Base-by-base conservation (phyloP, 2,329 filamentous ascomycete species). In the Colletotrichum musae region DNA sequence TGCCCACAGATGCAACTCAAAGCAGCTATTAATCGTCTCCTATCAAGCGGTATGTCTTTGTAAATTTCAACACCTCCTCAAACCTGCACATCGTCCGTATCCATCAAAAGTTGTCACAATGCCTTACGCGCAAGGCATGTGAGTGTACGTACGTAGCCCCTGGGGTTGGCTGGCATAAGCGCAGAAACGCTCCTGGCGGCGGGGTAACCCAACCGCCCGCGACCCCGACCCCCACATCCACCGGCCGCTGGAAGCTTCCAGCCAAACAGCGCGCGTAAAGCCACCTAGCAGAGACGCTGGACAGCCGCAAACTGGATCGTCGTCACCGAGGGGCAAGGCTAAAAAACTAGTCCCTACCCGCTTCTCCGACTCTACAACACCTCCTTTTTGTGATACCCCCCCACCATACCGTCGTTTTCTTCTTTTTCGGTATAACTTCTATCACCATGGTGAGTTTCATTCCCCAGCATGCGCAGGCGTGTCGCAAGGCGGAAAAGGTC, bases 1-100 rank as follows among this genome's bases (percentile, higher is more conserved):
- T 32, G 41, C 56, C 39, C 12, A 32, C 24, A 16, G 56, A 78
- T 77, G 75, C 77, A 57, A 71, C 3, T 13, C 52, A 24, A 15
- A 48, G 45, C 32, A 10, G 32, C 9, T 10, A 36, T 43, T 48
- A 48, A n/a, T 28, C 18, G 52, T n/a, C 28, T 48, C 18, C 10
- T 1, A 21, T 10, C 32, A 12, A 48, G 6, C 10, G 18, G 6
- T 48, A 18, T 48, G 6, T n/a, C 16, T 3, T 18, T 2, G 7
- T 48, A 16, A 18, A 2, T 9, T 21, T 21, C 18, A 24, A 24
- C 21, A 24, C n/a, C 13, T 43, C 41, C 41, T 43, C 16, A n/a
- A 43, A 43, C 41, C 2, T 43, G 13, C 16, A n/a, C 15, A n/a
- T 43, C 41, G 41, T 43, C 3, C 41, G 16, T 50, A 50, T 12